Percentiles rank a stretch among this genome's conserved stretches.
phyloP scores from a whole-genome alignment of 257 asterid species.

The Solanum chilense region DNA sequence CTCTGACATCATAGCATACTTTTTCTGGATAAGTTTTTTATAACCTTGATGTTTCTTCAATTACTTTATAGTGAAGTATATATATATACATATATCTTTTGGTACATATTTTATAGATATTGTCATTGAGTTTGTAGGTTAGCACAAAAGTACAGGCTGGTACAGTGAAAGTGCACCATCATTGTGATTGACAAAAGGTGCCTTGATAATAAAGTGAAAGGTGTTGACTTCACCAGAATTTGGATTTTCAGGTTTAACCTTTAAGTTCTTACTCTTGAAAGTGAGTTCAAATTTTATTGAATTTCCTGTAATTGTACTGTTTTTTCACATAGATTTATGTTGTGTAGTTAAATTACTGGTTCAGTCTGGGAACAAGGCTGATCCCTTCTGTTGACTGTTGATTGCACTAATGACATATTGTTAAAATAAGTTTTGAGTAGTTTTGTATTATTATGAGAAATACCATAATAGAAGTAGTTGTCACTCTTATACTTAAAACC shows the following conservation, averaged over 20 bases:
- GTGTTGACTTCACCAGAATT: background rate
- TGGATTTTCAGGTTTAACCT: background rate
- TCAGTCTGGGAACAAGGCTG: background rate
- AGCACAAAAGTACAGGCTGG: background rate
- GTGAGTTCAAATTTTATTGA: background rate
- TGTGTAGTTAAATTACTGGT: background rate
- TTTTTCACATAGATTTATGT: background rate
- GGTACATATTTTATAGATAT: background rate
- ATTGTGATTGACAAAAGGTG: background rate
- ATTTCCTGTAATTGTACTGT: background rate
- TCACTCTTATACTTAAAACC: background rate
- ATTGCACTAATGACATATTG: background rate
- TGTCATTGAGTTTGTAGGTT: background rate
- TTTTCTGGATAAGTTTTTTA: background rate
- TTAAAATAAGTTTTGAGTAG: background rate
- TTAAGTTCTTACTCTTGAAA: background rate
- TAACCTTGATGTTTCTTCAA: background rate
- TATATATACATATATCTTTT: background rate
- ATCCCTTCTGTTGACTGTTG: background rate
- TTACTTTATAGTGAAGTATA: background rate
- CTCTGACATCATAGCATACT: background rate
- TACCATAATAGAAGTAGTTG: background rate
- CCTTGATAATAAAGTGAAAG: background rate
- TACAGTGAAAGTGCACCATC: background rate
- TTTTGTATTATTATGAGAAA: background rate